phyloP scores from a whole-genome alignment of 768 basidiomycete species.

The Rhodotorula graminis region DNA sequence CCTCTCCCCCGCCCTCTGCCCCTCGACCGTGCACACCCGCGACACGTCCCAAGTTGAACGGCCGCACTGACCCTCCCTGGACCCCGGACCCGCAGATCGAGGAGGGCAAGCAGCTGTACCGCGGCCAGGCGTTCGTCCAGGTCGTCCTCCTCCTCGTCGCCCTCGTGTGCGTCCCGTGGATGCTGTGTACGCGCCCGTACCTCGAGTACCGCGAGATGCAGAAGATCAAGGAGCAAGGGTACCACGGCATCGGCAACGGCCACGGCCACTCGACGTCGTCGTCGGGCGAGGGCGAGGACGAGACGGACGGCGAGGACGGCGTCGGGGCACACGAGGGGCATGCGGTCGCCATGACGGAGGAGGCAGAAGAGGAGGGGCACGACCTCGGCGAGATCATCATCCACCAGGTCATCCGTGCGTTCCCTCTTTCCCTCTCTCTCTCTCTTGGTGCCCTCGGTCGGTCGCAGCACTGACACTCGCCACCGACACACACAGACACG shows the following conservation, averaged over 20 bases:
- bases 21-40: neutral
- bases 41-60: neutral
- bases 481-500: constrained; percentile 10
- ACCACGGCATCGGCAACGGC: constrained; percentile 55
- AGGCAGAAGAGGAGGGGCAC: constrained; percentile 59
- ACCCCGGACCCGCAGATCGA: constrained; percentile 55
- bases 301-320: constrained; percentile 62
- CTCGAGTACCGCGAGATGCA: constrained; percentile 83
- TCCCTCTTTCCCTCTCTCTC: neutral
- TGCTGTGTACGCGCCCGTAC: constrained; percentile 89
- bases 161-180: constrained; percentile 85
- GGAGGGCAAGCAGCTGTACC: constrained; percentile 66
- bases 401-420: constrained; percentile 93
- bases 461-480: neutral
- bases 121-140: constrained; percentile 82
- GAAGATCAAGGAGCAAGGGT: constrained; percentile 75
- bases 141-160: constrained; percentile 71
- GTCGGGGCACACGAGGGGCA: constrained; percentile 65
- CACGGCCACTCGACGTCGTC: constrained; percentile 55
- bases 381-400: constrained; percentile 92
- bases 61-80: neutral
- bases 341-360: constrained; percentile 57
- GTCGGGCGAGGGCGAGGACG: constrained; percentile 53
- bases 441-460: neutral
- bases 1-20: too few species aligned